phyloP scores from a whole-genome alignment of 768 basidiomycete genomes.

The Hygrophorus pudorinus region DNA sequence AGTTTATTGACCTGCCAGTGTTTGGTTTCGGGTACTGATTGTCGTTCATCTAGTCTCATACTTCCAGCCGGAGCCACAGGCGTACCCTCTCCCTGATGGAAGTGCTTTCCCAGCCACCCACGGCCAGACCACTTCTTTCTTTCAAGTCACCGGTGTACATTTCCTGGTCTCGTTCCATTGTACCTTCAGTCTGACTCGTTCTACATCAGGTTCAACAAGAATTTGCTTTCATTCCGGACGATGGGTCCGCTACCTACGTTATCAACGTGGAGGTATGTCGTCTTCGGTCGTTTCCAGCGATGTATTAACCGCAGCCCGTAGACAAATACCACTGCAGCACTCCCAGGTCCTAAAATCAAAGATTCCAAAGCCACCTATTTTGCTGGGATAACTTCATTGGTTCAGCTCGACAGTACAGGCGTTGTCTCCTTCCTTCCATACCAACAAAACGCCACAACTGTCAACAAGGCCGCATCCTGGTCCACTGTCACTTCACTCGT shows the following conservation, averaged over 20 bases:
- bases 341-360: conserved; percentile 51
- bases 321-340: conserved; percentile 54
- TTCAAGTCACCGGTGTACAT: conserved; percentile 38
- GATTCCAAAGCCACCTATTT: conserved; percentile 55
- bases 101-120: conserved; percentile 49
- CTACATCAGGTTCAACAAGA: conserved; percentile 49
- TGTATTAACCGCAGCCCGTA: conserved; percentile 11
- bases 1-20: conserved; percentile 16
- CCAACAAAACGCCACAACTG: conserved; percentile 29
- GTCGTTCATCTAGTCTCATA: conserved; percentile 42
- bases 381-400: conserved; percentile 47
- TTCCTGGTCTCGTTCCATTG: not conserved
- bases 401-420: conserved; percentile 59
- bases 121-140: conserved; percentile 58
- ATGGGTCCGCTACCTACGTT: conserved; percentile 61
- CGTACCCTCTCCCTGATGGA: conserved; percentile 27
- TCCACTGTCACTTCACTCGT: conserved; percentile 33
- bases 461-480: conserved; percentile 42
- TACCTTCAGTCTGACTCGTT: not conserved
- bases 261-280: conserved; percentile 52
- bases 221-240: conserved; percentile 69
- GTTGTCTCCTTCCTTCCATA: conserved; percentile 53
- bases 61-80: conserved; percentile 67
- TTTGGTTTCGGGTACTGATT: not conserved
- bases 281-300: not conserved